A percentile compares a stretch with the other conserved stretches of the same genome.
Conservation (phyloP, 23 red algal genomes). For the Gracilaria gracilis region DNA sequence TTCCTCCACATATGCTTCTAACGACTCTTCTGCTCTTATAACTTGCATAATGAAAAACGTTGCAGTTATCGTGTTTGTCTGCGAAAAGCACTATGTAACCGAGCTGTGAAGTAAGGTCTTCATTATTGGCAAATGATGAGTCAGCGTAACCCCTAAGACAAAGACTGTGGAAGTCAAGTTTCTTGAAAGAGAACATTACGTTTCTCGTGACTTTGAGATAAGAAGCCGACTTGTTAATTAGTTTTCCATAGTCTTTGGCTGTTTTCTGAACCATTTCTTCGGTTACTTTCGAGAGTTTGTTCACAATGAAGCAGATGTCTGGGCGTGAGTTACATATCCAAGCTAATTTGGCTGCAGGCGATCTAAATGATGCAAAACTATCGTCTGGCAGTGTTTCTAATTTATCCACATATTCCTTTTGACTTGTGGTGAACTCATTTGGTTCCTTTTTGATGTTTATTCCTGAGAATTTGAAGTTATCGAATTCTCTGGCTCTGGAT, state of each 20-base stretch:
- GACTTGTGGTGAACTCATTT: not conserved
- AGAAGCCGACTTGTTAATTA: not conserved
- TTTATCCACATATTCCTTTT: not conserved
- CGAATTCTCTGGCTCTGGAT: not conserved
- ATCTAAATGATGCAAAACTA: not conserved
- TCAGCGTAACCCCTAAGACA: slow-evolving; percentile 3
- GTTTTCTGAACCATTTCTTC: not conserved
- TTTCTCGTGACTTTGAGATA: not conserved
- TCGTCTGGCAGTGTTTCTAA: not conserved
- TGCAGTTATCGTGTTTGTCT: not conserved
- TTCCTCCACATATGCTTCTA: not conserved
- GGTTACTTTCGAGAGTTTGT: not conserved
- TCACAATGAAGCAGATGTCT: not conserved
- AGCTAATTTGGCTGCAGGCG: not conserved
- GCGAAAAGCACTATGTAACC: not conserved
- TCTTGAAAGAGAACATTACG: not conserved
- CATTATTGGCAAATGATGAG: not conserved
- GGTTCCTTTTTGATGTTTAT: not conserved
- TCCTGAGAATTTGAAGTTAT: slow-evolving; percentile 17
- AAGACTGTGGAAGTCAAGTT: not conserved
- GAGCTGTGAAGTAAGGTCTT: not conserved
- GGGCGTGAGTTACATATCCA: not conserved
- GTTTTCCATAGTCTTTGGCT: not conserved
- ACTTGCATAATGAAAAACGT: not conserved
- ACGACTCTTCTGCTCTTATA: not conserved